Percentiles rank a stretch among this genome's conserved stretches.
Evolutionary conservation across 1,284 basidiomycete species (phyloP).

Genomic region (Tremellales sp.): DNA sequence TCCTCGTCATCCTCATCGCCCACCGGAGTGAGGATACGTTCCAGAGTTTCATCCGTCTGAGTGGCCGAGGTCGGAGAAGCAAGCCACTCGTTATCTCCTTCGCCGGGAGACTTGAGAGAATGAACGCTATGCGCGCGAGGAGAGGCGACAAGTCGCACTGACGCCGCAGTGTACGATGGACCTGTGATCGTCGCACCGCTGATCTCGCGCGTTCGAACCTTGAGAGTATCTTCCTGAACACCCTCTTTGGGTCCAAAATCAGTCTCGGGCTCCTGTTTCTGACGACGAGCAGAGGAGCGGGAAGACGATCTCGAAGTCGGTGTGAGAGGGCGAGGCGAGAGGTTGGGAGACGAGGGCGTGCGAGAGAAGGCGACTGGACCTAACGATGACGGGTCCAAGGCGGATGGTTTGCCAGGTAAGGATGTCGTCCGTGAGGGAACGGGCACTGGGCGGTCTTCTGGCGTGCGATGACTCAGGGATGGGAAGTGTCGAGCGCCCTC

Average conservation of each 20-base stretch:
- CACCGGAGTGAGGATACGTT: neutral
- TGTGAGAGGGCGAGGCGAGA: neutral
- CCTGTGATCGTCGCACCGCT: neutral
- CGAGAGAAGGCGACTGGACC: neutral
- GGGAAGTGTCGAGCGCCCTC: neutral
- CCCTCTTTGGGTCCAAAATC: neutral
- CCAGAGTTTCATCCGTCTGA: neutral
- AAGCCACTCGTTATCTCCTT: neutral
- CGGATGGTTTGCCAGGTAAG: neutral
- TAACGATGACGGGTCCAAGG: no score
- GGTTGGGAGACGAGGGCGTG: neutral
- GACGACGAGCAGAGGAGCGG: neutral
- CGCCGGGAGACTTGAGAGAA: neutral
- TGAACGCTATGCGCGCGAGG: neutral
- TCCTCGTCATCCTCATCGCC: constrained; percentile 50
- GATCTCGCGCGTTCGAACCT: neutral
- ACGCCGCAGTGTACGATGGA: neutral
- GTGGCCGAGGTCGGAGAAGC: neutral
- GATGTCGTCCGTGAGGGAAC: neutral
- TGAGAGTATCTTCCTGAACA: neutral
- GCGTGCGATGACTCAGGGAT: neutral
- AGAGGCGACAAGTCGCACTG: neutral
- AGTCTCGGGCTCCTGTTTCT: neutral
- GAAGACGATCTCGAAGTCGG: neutral
- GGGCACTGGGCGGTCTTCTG: neutral